Evolutionary conservation across 306 rosid species (phyloP).

Genomic region (Alnus rubra): DNA sequence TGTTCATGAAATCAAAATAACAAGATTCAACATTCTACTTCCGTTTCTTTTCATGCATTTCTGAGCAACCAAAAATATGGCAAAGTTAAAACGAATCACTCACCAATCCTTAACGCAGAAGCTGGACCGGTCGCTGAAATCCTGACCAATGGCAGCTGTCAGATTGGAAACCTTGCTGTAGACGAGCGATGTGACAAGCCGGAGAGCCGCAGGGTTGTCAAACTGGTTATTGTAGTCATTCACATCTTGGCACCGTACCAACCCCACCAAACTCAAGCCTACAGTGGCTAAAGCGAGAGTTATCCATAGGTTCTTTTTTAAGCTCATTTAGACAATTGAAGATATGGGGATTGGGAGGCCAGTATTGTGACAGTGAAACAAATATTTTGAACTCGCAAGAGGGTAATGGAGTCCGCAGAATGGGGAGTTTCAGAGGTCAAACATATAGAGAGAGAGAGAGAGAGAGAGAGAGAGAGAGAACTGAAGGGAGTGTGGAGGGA

Average conservation of each 20-base stretch:
- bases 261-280: conserved; percentile 42
- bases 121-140: conserved; percentile 49
- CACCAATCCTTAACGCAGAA: conserved; percentile 84
- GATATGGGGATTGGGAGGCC: background rate
- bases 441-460: background rate
- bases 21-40: background rate
- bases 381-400: background rate
- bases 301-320: conserved; percentile 12
- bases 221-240: conserved; percentile 47
- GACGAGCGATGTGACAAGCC: conserved; percentile 59
- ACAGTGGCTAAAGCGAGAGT: conserved; percentile 31
- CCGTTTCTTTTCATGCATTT: background rate
- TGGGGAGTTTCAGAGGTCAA: background rate
- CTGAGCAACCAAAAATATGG: background rate
- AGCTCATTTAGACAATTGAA: conserved; percentile 29
- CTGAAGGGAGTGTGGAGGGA: conserved; percentile 30
- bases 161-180: conserved; percentile 63
- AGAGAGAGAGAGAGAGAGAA: background rate
- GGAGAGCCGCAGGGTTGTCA: conserved; percentile 66
- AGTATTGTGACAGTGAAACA: background rate
- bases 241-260: conserved; percentile 50
- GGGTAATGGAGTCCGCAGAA: conserved; percentile 1
- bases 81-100: conserved; percentile 25
- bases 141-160: conserved; percentile 52
- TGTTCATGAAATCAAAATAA: background rate